These are phyloP conservation scores for Mucuna pruriens DNA, from an alignment of 306 rosid species.

Conservation along the genomic window DNA sequence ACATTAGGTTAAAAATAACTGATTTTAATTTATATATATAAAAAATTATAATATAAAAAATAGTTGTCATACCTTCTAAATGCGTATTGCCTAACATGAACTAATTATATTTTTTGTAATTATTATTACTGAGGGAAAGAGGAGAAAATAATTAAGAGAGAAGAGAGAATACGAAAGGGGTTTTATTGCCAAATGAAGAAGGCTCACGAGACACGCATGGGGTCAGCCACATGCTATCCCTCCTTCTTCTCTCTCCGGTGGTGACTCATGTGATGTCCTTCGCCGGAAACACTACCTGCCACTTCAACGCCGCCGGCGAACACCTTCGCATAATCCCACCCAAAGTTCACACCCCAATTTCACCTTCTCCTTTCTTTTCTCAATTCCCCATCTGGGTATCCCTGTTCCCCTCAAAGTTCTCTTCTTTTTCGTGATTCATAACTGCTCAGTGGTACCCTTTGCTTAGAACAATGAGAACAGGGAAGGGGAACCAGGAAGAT, in stretches of 20 bases:
- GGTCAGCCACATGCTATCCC: slow-evolving; percentile 50
- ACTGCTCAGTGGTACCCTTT: slow-evolving; percentile 32
- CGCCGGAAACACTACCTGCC: slow-evolving; percentile 39
- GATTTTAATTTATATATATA: too few relatives aligned
- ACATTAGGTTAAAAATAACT: too few relatives aligned
- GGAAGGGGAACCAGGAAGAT: slow-evolving; percentile 77
- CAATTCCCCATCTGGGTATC: slow-evolving; percentile 38
- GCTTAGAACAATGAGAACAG: slow-evolving; percentile 68
- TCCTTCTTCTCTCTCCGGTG: slow-evolving; percentile 35
- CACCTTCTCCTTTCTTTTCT: neutral
- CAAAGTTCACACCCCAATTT: slow-evolving; percentile 16
- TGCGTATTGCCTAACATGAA: neutral
- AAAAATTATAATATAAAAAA: neutral
- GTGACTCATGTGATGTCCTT: slow-evolving; percentile 32
- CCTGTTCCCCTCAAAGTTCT: slow-evolving; percentile 27
- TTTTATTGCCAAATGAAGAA: slow-evolving; percentile 30
- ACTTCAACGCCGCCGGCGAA: slow-evolving; percentile 27
- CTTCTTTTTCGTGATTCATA: slow-evolving; percentile 27
- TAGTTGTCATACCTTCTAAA: neutral
- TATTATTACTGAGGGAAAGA: neutral
- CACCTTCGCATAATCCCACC: neutral
- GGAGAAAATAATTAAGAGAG: neutral
- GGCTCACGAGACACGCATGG: slow-evolving; percentile 63
- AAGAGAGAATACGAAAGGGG: neutral
- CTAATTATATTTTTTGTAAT: neutral